A percentile compares a stretch with the other conserved stretches of the same genome.
Evolutionary conservation across 805 yeast species (phyloP).

Genomic region (Sugiyamaella americana): DNA sequence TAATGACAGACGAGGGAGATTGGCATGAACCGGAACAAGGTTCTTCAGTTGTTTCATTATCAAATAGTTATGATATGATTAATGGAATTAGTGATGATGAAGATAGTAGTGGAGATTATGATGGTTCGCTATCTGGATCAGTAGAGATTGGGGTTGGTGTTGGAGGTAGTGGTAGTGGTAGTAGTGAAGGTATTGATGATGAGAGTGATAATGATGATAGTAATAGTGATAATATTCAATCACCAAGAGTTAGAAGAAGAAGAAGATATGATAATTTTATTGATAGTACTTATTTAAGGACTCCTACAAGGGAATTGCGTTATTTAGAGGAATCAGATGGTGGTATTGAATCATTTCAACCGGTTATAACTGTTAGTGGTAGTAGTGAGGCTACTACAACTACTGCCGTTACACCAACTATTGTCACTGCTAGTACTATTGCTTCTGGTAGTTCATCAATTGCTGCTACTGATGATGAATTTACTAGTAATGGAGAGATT

Average conservation of each 20-base stretch:
- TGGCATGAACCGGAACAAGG: too few species aligned
- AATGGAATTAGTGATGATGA: neutral
- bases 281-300: too few species aligned
- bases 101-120: neutral
- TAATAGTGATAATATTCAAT: neutral
- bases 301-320: too few species aligned
- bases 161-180: neutral
- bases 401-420: constrained; percentile 1
- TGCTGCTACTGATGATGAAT: constrained; percentile 3
- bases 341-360: too few species aligned
- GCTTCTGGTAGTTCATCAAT: too few species aligned
- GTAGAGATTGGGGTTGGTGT: neutral
- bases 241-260: too few species aligned
- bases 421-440: neutral
- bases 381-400: neutral
- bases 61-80: neutral
- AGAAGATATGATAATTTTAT: too few species aligned
- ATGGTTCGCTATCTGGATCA: neutral
- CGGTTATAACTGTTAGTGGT: too few species aligned
- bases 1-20: too few species aligned
- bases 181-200: constrained; percentile 5
- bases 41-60: neutral
- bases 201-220: constrained; percentile 9
- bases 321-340: too few species aligned
- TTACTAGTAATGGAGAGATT: constrained; percentile 1